Evolutionary conservation across 805 yeast genomes (phyloP), one percentile per base, ranked within the genome.

Genomic region (Kazachstania viticola): DNA sequence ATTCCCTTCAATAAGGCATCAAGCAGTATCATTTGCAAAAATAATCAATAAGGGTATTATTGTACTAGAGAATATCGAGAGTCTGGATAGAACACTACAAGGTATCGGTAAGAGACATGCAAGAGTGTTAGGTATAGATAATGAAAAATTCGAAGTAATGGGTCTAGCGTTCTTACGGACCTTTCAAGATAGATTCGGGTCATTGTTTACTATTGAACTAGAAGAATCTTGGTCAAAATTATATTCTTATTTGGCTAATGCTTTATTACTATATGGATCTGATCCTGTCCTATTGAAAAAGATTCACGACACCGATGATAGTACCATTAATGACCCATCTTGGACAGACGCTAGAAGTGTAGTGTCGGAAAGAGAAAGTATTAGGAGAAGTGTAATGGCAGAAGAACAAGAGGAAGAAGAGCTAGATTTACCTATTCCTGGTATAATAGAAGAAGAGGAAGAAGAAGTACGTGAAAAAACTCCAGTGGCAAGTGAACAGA

Each of bases 11-110:
- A 72, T 81, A 40, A 69, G 69, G 39, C 85, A 79, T 49, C 94
- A 83, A 56, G 84, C 91, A 1, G 70, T 73, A 12, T 70, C 87
- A 6, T 77, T 82, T 60, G 84, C 88, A 0, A 85, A 87, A 4
- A 82, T 82, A 14, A 53, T 83, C 44, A 69, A 80, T 18, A 65
- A 73, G 27, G 79, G 87, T 2, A 71, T 82, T 37, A 56, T 67
- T 18, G 73, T 73, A 41, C 59, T 82, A 32, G 85, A 79, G 33
- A 65, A 75, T 40, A 60, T 81, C 32, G 48, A 65, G 3, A 53
- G 56, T 5, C 56, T 81, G 42, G 76, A 78, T 44, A 77, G 67
- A 17, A 75, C 75, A 34, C 56, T 83, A 30, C 60, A 60, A 27
- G 68, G 70, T 29, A 56, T 82, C 41, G 93, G 87, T 2, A 79